Conservation (phyloP, 2,329 filamentous ascomycete genomes). For the Arthrobotrys iridis region DNA sequence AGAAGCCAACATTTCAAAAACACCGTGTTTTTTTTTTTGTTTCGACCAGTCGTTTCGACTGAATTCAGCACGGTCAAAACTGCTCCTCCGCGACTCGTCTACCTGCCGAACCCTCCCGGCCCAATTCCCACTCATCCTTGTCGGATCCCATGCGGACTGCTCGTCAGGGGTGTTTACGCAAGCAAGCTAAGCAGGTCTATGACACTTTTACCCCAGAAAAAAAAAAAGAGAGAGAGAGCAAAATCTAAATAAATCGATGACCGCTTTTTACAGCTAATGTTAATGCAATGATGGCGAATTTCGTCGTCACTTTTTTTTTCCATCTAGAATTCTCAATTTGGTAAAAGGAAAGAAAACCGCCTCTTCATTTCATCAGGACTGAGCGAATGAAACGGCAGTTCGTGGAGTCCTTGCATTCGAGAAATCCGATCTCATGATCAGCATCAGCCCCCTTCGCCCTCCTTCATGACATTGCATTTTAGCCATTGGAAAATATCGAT, state of each 20-base stretch:
- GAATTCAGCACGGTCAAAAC: slow-evolving; percentile 42
- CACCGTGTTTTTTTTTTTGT: too few species aligned
- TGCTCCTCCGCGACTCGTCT: slow-evolving; percentile 39
- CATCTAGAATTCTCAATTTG: too few species aligned
- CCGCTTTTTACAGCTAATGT: background rate
- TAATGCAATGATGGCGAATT: background rate
- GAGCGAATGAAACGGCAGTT: too few species aligned
- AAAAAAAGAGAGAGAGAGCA: too few species aligned
- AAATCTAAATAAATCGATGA: background rate
- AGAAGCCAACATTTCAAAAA: background rate
- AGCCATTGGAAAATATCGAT: slow-evolving; percentile 1
- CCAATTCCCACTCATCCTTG: background rate
- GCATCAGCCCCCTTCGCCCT: too few species aligned
- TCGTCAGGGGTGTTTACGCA: background rate
- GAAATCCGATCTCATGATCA: too few species aligned
- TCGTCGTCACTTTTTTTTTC: background rate
- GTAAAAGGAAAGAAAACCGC: too few species aligned
- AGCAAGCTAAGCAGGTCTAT: slow-evolving; percentile 11
- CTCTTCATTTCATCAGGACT: too few species aligned
- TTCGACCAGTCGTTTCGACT: slow-evolving; percentile 43
- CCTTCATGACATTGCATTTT: too few species aligned
- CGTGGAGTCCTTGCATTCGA: too few species aligned
- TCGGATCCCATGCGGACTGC: slow-evolving; percentile 33
- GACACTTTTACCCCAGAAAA: slow-evolving; percentile 46
- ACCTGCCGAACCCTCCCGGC: slow-evolving; percentile 29